phyloP scores from a whole-genome alignment of 768 basidiomycete genomes.

The Xerocomellus chrysenteron region DNA sequence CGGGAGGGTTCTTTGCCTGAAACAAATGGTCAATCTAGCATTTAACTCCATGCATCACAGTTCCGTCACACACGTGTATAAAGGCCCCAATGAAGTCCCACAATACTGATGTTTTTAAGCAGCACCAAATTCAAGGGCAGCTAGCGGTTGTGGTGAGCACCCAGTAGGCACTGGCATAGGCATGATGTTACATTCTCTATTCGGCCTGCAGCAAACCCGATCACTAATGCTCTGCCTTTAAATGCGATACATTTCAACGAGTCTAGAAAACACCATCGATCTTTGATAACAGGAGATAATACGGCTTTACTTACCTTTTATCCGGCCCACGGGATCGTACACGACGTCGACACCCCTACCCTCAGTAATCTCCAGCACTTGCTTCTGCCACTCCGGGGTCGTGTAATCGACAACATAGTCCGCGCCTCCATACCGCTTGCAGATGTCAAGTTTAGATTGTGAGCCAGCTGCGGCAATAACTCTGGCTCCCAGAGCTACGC shows the following conservation, averaged over 20 bases:
- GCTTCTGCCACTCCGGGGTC: conserved; percentile 80
- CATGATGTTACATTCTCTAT: conserved; percentile 20
- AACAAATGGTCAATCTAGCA: neutral
- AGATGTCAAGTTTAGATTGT: conserved; percentile 74
- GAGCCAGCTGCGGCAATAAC: conserved; percentile 94
- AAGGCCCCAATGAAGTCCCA: conserved; percentile 88
- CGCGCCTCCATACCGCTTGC: conserved; percentile 73
- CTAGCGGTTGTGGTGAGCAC: conserved; percentile 37
- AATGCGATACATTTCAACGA: conserved; percentile 91
- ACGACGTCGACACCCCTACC: conserved; percentile 87
- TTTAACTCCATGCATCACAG: neutral
- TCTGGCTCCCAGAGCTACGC: conserved; percentile 77
- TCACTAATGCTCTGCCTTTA: conserved; percentile 90
- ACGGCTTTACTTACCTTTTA: conserved; percentile 48
- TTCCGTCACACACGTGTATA: conserved; percentile 55
- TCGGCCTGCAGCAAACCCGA: conserved; percentile 56
- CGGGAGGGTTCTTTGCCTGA: conserved; percentile 65
- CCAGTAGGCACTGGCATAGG: neutral
- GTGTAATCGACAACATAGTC: conserved; percentile 83
- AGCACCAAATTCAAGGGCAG: conserved; percentile 82
- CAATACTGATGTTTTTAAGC: conserved; percentile 80
- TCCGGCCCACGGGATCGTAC: conserved; percentile 83
- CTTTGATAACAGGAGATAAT: neutral
- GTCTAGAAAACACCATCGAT: conserved; percentile 42
- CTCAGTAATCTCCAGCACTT: conserved; percentile 78